A percentile compares a stretch with the other conserved stretches of the same genome.
Evolutionary conservation across 2,329 filamentous ascomycete species (phyloP).

Genomic region (Amesomyces nigricolor): DNA sequence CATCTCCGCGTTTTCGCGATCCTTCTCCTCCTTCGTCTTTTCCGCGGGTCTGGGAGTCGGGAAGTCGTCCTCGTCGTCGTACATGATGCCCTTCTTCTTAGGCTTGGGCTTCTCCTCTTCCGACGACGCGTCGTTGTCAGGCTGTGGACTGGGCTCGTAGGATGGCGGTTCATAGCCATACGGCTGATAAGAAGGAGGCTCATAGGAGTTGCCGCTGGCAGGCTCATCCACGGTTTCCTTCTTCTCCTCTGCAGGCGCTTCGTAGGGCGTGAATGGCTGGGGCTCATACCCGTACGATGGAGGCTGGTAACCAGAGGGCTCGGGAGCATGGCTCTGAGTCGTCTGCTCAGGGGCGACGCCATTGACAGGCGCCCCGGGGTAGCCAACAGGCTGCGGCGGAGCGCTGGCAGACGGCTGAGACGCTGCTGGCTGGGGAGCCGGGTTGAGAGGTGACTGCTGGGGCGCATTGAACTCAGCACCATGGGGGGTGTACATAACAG

Average conservation of each 20-base stretch:
- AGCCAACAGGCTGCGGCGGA: slow-evolving; percentile 18
- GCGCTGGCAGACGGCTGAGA: slow-evolving; percentile 12
- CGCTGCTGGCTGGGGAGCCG: slow-evolving; percentile 18
- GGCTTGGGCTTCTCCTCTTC: slow-evolving; percentile 49
- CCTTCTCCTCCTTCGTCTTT: slow-evolving; percentile 62
- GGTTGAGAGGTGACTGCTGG: slow-evolving; percentile 27
- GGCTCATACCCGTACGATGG: slow-evolving; percentile 49
- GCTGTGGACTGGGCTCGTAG: slow-evolving; percentile 53
- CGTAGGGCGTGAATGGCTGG: slow-evolving; percentile 35
- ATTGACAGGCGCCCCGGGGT: slow-evolving; percentile 17
- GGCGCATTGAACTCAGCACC: slow-evolving; percentile 20
- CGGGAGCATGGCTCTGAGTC: slow-evolving; percentile 2
- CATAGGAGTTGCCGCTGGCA: slow-evolving; percentile 29
- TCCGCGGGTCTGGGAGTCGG: slow-evolving; percentile 46
- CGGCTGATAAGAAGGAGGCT: slow-evolving; percentile 30
- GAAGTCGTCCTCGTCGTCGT: slow-evolving; percentile 71
- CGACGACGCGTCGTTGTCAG: slow-evolving; percentile 36
- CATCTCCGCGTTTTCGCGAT: slow-evolving; percentile 76
- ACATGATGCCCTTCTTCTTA: slow-evolving; percentile 75
- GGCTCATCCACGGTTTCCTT: slow-evolving; percentile 18
- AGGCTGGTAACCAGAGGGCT: slow-evolving; percentile 37
- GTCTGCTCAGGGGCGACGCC: slow-evolving; percentile 20
- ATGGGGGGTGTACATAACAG: slow-evolving; percentile 30
- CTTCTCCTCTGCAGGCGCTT: slow-evolving; percentile 20
- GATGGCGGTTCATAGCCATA: slow-evolving; percentile 56